Base-by-base conservation (phyloP, 2,329 filamentous ascomycete species). In the Xylaria polymorpha region DNA sequence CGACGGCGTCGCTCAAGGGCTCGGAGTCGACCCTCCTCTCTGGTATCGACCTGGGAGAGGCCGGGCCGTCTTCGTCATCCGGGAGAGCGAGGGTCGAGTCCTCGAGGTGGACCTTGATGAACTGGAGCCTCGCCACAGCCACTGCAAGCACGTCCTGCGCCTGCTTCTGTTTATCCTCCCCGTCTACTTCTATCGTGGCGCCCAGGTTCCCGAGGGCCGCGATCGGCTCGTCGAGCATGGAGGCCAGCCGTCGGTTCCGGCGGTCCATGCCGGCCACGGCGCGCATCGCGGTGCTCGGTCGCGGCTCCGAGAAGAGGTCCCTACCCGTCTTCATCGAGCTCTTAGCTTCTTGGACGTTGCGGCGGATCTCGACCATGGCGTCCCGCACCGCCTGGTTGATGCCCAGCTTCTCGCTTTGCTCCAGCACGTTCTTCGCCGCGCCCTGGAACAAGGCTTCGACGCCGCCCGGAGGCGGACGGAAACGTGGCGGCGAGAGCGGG, bases 341-440 rank as follows among this genome's bases (percentile, higher is more conserved):
- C 39, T 85, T 82, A 2, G 84, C 83, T 66, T 88, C 87, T 71
- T 92, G 90, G 39, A 94, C 88, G 72, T 94, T 94, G 75, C 92
- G 91, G 68, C 88, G 88, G 59, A 95, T 91, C 79, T 97, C 93
- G 9, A 90, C 91, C 76, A 96, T 87, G 20, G 93, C 92, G 73
- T 93, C 92, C n/a, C 93, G 87, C 7, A 96, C 89, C 0, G 91
- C 92, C 78, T 92, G 91, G 76, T 94, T 94, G 65, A 96, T 91
- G 7, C 92, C 92, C 70, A 94, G 88, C 75, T 89, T 91, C 79
- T 94, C 92, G 61, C 92, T 87, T 39, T 88, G 86, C 74, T 93
- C 90, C 41, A 94, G 83, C 18, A 95, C 89, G 61, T 89, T 90
- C 76, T 91, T 92, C 22, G 92, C 92, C 3, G 93, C 92, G 18